Evolutionary conservation across 1,139 yeast species (phyloP).

Genomic region (Blastobotrys malaysiensis): DNA sequence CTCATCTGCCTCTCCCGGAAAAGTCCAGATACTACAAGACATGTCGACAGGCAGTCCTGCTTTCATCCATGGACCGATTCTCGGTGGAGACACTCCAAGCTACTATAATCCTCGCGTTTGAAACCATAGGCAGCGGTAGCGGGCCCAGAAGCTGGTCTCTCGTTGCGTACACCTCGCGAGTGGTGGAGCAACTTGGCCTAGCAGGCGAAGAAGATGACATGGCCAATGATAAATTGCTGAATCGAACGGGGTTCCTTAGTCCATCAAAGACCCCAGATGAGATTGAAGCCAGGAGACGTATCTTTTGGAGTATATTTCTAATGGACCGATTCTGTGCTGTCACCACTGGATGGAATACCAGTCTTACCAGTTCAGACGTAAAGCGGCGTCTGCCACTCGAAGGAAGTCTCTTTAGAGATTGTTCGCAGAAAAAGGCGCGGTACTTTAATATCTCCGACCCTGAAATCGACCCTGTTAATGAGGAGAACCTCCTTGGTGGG

Average conservation of each 20-base stretch:
- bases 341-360: conserved; percentile 23
- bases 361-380: conserved; percentile 16
- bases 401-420: conserved; percentile 15
- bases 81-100: conserved; percentile 25
- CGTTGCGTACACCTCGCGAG: conserved; percentile 18
- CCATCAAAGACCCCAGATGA: conserved; percentile 4
- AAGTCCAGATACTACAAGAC: conserved; percentile 8
- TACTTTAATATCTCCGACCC: conserved; percentile 18
- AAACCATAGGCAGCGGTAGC: conserved; percentile 22
- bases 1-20: conserved; percentile 8
- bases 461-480: conserved; percentile 6
- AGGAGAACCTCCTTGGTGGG: conserved; percentile 21
- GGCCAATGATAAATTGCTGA: background rate
- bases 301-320: conserved; percentile 24
- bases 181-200: conserved; percentile 21
- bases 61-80: conserved; percentile 18
- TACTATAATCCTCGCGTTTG: conserved; percentile 23
- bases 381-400: conserved; percentile 21
- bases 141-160: conserved; percentile 23
- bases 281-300: conserved; percentile 17
- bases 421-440: conserved; percentile 13
- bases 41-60: conserved; percentile 18
- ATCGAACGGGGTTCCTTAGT: conserved; percentile 5
- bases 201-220: conserved; percentile 16
- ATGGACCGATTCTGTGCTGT: conserved; percentile 25